These are phyloP conservation scores for Quercus alba DNA, from an alignment of 306 rosid genomes.

Conservation along the genomic window DNA sequence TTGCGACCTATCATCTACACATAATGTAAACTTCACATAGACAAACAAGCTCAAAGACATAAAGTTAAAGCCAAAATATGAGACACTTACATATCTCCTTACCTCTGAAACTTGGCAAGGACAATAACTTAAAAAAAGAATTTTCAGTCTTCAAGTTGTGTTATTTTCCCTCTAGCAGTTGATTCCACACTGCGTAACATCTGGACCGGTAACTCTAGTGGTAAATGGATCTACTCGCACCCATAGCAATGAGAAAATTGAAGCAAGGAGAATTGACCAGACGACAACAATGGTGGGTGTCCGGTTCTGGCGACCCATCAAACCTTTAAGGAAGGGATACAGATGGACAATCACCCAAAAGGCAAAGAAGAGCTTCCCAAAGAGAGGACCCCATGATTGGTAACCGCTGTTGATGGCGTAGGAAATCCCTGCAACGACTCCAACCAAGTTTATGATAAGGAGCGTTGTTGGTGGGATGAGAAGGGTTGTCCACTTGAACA, in stretches of 20 bases:
- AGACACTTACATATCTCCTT: background rate
- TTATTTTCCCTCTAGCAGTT: conserved; percentile 59
- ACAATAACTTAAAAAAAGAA: background rate
- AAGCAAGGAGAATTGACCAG: conserved; percentile 91
- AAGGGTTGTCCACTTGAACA: conserved; percentile 98
- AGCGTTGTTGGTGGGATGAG: conserved; percentile 95
- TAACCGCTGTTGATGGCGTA: conserved; percentile 93
- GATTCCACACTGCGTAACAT: conserved; percentile 78
- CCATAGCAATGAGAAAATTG: conserved; percentile 92
- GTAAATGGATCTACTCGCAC: conserved; percentile 85
- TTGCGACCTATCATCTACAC: no score
- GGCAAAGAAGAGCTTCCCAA: conserved; percentile 97
- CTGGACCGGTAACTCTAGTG: conserved; percentile 84
- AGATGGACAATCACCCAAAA: conserved; percentile 97
- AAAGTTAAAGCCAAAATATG: no score
- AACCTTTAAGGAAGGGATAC: conserved; percentile 98
- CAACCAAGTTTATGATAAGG: conserved; percentile 83
- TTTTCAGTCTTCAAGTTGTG: conserved; percentile 13
- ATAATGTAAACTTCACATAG: no score
- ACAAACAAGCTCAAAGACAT: no score
- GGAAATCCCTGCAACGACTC: conserved; percentile 92
- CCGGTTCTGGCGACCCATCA: conserved; percentile 96
- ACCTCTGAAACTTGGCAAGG: conserved; percentile 16
- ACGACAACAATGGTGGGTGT: conserved; percentile 93
- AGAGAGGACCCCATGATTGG: conserved; percentile 98